Conservation (phyloP, 2,329 filamentous ascomycete species). For the Massarina eburnea region DNA sequence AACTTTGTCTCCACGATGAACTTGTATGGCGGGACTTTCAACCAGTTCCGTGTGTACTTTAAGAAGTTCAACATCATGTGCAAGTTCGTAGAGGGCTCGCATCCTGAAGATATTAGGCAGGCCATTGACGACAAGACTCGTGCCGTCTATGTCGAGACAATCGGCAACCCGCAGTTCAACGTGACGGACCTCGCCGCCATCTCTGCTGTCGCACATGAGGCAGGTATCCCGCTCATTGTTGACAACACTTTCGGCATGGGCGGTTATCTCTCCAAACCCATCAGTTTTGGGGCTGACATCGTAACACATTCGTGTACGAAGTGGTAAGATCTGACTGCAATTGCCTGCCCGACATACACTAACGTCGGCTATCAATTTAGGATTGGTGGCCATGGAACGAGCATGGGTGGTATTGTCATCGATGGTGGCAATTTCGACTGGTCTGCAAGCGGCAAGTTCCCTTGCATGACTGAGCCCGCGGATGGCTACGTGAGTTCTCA, state of each 20-base stretch:
- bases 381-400: slow-evolving; percentile 34
- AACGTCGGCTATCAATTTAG: too few species aligned
- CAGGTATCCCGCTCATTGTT: slow-evolving; percentile 24
- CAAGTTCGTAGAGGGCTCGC: slow-evolving; percentile 41
- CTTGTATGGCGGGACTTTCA: slow-evolving; percentile 44
- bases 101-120: slow-evolving; percentile 16
- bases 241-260: slow-evolving; percentile 33
- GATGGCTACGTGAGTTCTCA: too few species aligned
- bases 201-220: slow-evolving; percentile 17
- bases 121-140: slow-evolving; percentile 24
- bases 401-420: slow-evolving; percentile 29
- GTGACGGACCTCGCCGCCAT: slow-evolving; percentile 23
- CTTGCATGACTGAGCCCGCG: slow-evolving; percentile 22
- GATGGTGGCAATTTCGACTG: slow-evolving; percentile 32
- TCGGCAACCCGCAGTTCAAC: slow-evolving; percentile 25
- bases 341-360: too few species aligned
- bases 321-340: too few species aligned
- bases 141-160: slow-evolving; percentile 25
- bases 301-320: slow-evolving; percentile 30
- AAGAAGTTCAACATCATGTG: slow-evolving; percentile 43
- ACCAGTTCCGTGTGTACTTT: slow-evolving; percentile 43
- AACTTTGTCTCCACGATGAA: slow-evolving; percentile 44
- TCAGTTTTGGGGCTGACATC: slow-evolving; percentile 27
- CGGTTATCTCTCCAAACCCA: slow-evolving; percentile 23
- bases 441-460: slow-evolving; percentile 21